These are phyloP conservation scores for Parachaetomium inaequale DNA, from an alignment of 495 filamentous ascomycete species.

Conservation along the genomic window DNA sequence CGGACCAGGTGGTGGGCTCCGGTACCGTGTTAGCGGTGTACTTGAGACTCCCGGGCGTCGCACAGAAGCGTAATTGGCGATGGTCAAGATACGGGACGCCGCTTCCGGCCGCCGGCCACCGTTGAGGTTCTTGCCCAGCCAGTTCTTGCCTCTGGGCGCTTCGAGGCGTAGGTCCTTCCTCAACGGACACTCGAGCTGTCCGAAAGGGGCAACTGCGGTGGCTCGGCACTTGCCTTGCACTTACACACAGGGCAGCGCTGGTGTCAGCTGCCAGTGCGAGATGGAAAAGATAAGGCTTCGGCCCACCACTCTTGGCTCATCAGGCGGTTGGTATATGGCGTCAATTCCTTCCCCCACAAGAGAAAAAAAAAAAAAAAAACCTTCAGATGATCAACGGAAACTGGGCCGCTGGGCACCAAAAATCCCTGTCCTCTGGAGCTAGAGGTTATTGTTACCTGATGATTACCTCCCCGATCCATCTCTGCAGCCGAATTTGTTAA, in stretches of 20 bases:
- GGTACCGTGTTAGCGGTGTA: conserved; percentile 17
- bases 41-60: conserved; percentile 4
- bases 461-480: conserved; percentile 32
- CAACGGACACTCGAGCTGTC: conserved; percentile 1
- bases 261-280: background rate
- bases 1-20: conserved; percentile 3
- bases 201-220: conserved; percentile 14
- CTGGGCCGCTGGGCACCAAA: conserved; percentile 4
- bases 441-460: conserved; percentile 38
- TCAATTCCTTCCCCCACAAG: conserved; percentile 12
- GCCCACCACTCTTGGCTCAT: background rate
- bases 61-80: conserved; percentile 21
- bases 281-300: background rate
- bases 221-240: conserved; percentile 5
- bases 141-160: too few relatives aligned
- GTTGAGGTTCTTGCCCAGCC: background rate
- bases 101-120: background rate
- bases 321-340: background rate
- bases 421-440: conserved; percentile 33
- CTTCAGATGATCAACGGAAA: conserved; percentile 4
- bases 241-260: background rate
- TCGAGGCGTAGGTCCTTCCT: background rate
- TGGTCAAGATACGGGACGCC: conserved; percentile 14
- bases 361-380: conserved; percentile 7
- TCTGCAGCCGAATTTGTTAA: conserved; percentile 13